Conservation (phyloP, 106 monocot genomes). For the Dioscorea alata region DNA sequence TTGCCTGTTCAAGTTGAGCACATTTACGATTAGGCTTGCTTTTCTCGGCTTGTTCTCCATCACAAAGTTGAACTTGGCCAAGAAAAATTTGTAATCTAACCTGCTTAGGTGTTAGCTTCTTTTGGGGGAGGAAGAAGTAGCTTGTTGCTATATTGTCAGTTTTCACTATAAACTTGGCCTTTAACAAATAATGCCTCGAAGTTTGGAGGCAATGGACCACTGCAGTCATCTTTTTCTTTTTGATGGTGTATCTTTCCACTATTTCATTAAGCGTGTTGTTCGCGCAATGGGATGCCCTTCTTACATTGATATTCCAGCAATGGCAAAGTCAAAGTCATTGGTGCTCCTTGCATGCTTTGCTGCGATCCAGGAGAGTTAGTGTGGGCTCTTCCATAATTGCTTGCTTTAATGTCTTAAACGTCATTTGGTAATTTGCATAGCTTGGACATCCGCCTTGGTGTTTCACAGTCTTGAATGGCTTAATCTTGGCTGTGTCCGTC, state of each 20-base stretch:
- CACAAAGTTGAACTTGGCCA: not conserved
- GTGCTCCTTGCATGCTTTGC: not conserved
- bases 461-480: not conserved
- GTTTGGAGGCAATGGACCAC: conserved; percentile 1
- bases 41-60: not conserved
- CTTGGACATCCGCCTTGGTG: not conserved
- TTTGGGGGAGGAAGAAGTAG: not conserved
- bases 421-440: not conserved
- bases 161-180: not conserved
- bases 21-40: not conserved
- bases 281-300: not conserved
- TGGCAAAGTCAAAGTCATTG: not conserved
- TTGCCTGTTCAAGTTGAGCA: not conserved
- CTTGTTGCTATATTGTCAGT: not conserved
- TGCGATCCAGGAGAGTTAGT: not conserved
- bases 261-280: conserved; percentile 1
- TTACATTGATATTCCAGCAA: not conserved
- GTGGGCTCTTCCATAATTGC: not conserved
- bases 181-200: not conserved
- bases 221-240: not conserved
- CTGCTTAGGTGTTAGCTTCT: not conserved
- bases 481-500: not conserved
- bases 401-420: not conserved
- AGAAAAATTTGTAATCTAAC: not conserved
- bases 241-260: not conserved